phyloP scores from a whole-genome alignment of 306 rosid species.

The Castanea mollissima region DNA sequence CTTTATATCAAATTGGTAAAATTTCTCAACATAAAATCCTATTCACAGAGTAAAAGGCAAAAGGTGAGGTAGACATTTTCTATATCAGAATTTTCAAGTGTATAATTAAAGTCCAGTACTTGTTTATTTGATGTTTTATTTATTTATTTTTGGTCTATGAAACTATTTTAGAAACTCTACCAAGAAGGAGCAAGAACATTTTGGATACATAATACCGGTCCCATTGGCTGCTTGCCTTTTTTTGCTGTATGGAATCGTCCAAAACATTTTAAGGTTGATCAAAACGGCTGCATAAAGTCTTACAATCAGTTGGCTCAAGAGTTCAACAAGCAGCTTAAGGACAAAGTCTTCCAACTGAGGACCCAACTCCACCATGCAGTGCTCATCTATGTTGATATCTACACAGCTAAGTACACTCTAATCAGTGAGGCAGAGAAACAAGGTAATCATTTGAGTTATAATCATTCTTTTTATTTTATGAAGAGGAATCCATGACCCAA shows the following conservation, averaged over 20 bases:
- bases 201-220: constrained; percentile 32
- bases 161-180: constrained; percentile 22
- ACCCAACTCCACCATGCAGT: constrained; percentile 1
- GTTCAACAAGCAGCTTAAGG: constrained; percentile 30
- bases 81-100: too few species aligned
- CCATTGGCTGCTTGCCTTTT: constrained; percentile 29
- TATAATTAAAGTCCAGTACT: too few species aligned
- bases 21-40: not conserved
- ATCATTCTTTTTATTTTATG: not conserved
- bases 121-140: too few species aligned
- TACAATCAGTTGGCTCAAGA: constrained; percentile 21
- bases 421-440: constrained; percentile 24
- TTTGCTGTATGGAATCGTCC: not conserved
- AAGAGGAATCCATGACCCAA: not conserved
- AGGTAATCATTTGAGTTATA: constrained; percentile 11
- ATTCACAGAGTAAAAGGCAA: not conserved
- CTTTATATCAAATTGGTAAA: not conserved
- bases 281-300: constrained; percentile 22
- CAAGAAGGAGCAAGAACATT: constrained; percentile 15
- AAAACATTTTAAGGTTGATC: not conserved
- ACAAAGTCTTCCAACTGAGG: constrained; percentile 16
- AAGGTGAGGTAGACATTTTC: not conserved
- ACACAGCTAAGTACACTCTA: constrained; percentile 17
- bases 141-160: not conserved
- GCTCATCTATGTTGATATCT: constrained; percentile 24